A percentile compares a stretch with the other conserved stretches of the same genome.
Conservation (phyloP, 768 basidiomycete species). For the Kwoniella dejecticola region DNA sequence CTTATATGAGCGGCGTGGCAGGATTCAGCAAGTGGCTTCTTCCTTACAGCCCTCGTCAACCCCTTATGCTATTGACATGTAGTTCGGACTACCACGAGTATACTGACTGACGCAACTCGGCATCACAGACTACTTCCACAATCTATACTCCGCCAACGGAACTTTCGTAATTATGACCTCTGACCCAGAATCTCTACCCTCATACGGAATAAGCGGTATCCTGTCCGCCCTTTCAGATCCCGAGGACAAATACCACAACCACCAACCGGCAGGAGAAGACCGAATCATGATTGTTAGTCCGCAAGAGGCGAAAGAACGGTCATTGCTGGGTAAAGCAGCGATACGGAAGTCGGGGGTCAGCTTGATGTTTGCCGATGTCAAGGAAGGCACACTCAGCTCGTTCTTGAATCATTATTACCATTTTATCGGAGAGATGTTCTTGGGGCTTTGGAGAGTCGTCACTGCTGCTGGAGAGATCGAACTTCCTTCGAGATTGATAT, state of each 20-base stretch:
- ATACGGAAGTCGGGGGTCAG: constrained; percentile 19
- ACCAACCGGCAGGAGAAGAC: constrained; percentile 14
- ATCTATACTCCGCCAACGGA: constrained; percentile 29
- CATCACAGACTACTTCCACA: constrained; percentile 22
- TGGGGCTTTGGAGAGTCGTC: constrained; percentile 26
- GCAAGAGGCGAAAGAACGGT: constrained; percentile 17
- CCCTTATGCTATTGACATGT: no score
- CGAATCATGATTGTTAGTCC: constrained; percentile 22
- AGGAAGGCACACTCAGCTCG: constrained; percentile 9
- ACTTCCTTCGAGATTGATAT: constrained; percentile 27
- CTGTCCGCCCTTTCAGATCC: constrained; percentile 9
- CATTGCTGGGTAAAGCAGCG: constrained; percentile 17
- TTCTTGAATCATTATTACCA: constrained; percentile 36
- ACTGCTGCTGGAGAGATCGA: constrained; percentile 23
- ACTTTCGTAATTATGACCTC: constrained; percentile 25
- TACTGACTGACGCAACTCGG: not conserved
- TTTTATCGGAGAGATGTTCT: constrained; percentile 32
- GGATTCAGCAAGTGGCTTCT: constrained; percentile 20
- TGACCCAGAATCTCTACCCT: constrained; percentile 5
- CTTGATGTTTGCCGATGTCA: constrained; percentile 29
- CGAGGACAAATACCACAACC: constrained; percentile 8
- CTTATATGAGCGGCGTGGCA: constrained; percentile 18
- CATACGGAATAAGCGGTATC: constrained; percentile 9
- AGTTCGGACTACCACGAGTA: not conserved
- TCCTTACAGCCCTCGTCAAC: no score